Base-by-base conservation (phyloP, 108 stramenopile genomes). In the Cyclotella choctawhatcheeana region DNA sequence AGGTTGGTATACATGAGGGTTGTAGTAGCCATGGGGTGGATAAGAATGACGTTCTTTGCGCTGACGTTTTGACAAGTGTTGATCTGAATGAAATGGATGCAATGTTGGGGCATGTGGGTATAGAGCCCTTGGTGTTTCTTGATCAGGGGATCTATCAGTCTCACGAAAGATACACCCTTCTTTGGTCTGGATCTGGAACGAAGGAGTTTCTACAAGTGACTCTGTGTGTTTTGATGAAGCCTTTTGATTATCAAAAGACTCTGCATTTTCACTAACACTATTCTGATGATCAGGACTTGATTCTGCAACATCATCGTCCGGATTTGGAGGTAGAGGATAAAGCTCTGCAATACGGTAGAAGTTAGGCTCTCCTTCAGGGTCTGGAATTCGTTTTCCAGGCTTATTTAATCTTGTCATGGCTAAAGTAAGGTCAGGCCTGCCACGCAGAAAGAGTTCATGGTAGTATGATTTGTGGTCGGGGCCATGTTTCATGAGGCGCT, bases 371-470 rank as follows among this genome's bases (percentile, higher is more conserved):
- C 60, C 59, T 1, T 47, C 13, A 35, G 44, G 44, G 26, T 71
- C 60, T 2, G 69, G 77, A 31, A 77, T 47, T 43, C 77, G 53
- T 35, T 65, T 69, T 13, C 77, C 77, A 0, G 69, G 64, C 48
- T 64, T 70, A 34, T 48, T 37, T 27, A 71, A 50, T 5, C 77
- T 52, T n/a, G 27, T 26, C 69, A 77, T 77, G 27, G 63, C 13
- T n/a, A 43, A 69, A n/a, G 75, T 66, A 22, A 81, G 76, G 8
- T 74, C 65, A 2, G 76, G 74, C 7, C 56, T 50, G 21, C 80
- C 74, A 30, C 80, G 75, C 33, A 81, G 70, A 31, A 81, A 81
- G 31, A 35, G 70, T 58, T 81, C 75, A 45, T 81, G 80, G 43
- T 81, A 81, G 62, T 81, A 81, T n/a, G 66, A 67, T 44, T 60